These are phyloP conservation scores for Carex pumila DNA, from an alignment of 176 grass and related monocot species.

Conservation along the genomic window DNA sequence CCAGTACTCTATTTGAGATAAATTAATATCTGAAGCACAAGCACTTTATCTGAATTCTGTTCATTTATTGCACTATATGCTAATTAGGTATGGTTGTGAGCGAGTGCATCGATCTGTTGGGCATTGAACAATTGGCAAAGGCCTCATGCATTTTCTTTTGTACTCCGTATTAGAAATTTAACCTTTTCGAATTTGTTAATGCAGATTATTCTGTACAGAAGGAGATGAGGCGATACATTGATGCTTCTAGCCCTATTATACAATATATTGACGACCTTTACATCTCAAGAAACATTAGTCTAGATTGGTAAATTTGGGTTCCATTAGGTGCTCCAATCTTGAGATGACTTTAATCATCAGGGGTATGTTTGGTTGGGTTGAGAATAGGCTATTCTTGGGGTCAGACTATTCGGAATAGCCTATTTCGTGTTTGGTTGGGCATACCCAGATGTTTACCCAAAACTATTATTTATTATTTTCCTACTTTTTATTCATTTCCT, in stretches of 20 bases:
- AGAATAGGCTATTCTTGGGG: too few species aligned
- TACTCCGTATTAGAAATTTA: not conserved
- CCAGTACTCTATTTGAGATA: too few species aligned
- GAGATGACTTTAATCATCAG: not conserved
- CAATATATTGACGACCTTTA: constrained; percentile 91
- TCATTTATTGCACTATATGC: not conserved
- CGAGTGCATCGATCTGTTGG: not conserved
- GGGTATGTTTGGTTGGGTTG: too few species aligned
- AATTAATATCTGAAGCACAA: not conserved
- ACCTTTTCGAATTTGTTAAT: constrained; percentile 4
- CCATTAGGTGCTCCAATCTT: not conserved
- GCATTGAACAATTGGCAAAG: not conserved
- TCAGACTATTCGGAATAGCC: too few species aligned
- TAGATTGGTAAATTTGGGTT: constrained; percentile 75
- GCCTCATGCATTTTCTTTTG: not conserved
- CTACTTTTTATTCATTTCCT: constrained; percentile 10
- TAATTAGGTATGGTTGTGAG: not conserved
- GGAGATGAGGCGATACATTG: constrained; percentile 94
- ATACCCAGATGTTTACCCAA: not conserved
- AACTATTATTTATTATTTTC: constrained; percentile 15
- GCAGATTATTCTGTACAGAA: constrained; percentile 76
- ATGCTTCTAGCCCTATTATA: constrained; percentile 75
- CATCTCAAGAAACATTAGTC: constrained; percentile 69
- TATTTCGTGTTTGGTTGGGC: too few species aligned
- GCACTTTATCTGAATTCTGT: not conserved